Percentiles rank a stretch among this genome's conserved stretches.
Conservation (phyloP, 2,329 filamentous ascomycete species). For the Fusarium scirpi region DNA sequence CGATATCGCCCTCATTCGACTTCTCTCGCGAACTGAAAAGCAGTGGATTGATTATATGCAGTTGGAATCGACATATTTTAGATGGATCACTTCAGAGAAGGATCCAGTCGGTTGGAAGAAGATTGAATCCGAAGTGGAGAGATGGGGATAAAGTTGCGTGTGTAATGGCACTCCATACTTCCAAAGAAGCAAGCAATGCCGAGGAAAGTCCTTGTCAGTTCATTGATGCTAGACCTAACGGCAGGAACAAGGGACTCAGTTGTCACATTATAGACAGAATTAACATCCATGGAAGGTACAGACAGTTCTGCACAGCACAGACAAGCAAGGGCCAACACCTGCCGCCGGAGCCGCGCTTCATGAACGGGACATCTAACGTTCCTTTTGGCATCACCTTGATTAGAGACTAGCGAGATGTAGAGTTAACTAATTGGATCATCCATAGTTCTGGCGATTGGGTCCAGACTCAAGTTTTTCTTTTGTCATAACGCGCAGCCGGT, state of each 20-base stretch:
- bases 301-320: neutral
- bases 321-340: conserved; percentile 24
- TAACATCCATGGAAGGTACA: conserved; percentile 9
- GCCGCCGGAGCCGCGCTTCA: conserved; percentile 44
- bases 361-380: conserved; percentile 9
- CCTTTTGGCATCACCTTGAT: conserved; percentile 7
- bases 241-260: conserved; percentile 16
- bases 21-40: conserved; percentile 5
- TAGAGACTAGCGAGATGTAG: conserved; percentile 25
- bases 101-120: conserved; percentile 6
- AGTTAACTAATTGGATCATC: conserved; percentile 23
- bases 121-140: conserved; percentile 6
- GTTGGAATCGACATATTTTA: conserved; percentile 21
- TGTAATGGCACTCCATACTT: neutral
- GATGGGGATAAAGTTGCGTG: neutral
- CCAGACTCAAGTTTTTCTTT: conserved; percentile 18
- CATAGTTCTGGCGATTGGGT: conserved; percentile 23
- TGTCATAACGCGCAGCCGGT: neutral
- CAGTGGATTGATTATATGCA: conserved; percentile 4
- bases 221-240: neutral
- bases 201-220: conserved; percentile 27
- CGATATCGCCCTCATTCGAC: conserved; percentile 17
- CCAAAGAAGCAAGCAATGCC: conserved; percentile 29
- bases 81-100: conserved; percentile 21
- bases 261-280: conserved; percentile 10